A percentile compares a stretch with the other conserved stretches of the same genome.
Evolutionary conservation across 2,329 filamentous ascomycete genomes (phyloP).

Genomic region (Tolypocladium tropicale): DNA sequence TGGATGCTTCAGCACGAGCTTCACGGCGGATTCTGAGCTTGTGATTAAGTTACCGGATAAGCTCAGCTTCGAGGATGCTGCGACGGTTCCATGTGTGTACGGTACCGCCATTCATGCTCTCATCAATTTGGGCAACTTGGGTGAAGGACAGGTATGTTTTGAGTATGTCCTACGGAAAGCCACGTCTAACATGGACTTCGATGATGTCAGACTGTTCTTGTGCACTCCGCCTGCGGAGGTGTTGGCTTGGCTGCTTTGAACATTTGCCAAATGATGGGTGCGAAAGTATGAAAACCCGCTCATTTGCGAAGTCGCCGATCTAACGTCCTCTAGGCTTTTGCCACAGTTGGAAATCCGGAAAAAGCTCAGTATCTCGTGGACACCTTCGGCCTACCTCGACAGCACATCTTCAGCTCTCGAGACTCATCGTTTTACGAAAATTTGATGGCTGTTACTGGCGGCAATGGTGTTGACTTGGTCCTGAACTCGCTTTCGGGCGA

Average conservation of each 20-base stretch:
- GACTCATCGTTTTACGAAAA: conserved; percentile 17
- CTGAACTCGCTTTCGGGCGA: conserved; percentile 24
- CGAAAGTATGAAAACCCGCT: conserved; percentile 3
- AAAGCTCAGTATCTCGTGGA: conserved; percentile 17
- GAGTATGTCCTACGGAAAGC: background rate
- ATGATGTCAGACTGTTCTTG: conserved; percentile 14
- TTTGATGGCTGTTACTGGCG: conserved; percentile 15
- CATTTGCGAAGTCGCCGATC: background rate
- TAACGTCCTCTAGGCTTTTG: conserved; percentile 2
- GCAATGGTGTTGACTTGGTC: conserved; percentile 24
- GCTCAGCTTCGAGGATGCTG: conserved; percentile 22
- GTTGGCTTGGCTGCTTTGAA: conserved; percentile 19
- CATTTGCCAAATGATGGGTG: conserved; percentile 13
- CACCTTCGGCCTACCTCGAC: conserved; percentile 8
- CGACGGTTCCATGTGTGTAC: conserved; percentile 21
- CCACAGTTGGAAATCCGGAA: conserved; percentile 17
- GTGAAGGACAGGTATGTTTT: conserved; percentile 4
- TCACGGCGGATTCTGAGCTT: conserved; percentile 6
- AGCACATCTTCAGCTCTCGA: conserved; percentile 22
- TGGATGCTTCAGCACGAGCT: conserved; percentile 14
- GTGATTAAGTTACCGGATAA: conserved; percentile 20
- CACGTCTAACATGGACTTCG: background rate
- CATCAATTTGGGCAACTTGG: conserved; percentile 2
- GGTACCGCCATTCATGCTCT: conserved; percentile 17
- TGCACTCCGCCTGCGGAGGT: conserved; percentile 20